Evolutionary conservation across 1,139 yeast genomes (phyloP), one percentile per base, ranked within the genome.

Genomic region (Hemisphaericaspora xylofermentans): DNA sequence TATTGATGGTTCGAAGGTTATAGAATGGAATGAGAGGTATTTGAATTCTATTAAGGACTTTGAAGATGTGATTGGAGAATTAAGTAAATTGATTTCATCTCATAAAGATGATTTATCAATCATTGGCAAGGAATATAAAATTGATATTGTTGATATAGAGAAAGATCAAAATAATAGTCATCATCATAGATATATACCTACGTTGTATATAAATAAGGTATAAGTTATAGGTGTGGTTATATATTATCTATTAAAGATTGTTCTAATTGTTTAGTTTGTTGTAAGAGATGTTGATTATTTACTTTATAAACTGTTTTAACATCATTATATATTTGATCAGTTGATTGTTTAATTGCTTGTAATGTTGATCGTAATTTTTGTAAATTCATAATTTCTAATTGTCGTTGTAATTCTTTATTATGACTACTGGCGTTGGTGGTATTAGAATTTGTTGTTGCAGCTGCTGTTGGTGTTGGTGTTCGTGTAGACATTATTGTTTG

Each of bases 131-230:
- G 39, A 38, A 4, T 53, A 52, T 32, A 50, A 42, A 28, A 48
- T 61, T 18, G 49, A 41, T 1, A 45, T 59, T 6, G 49, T 61
- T 18, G 49, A 41, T 1, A 45, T 59, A 7, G 21, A 39, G 3
- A 50, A 53, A 4, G 75, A 73, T 1, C n/a, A n/a, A n/a, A n/a
- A n/a, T n/a, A n/a, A n/a, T n/a, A n/a, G n/a, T n/a, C n/a, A n/a
- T n/a, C 63, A 62, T 46, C 74, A 74, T 50, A 54, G 57, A 31
- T 69, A 66, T 47, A 74, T 72, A 52, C 78, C 78, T 4, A 56
- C 60, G 18, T 43, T 32, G 35, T 30, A 21, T 27, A 33, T 21
- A 40, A 26, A 31, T 39, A 36, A 39, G 14, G 25, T 32, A 10
- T 19, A 32, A 13, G 14, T 17, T 28, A 14, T 28, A 17, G 14